A percentile compares a stretch with the other conserved stretches of the same genome.
phyloP scores from a whole-genome alignment of 1,139 yeast genomes.

The Zygosaccharomyces pseudobailii region DNA sequence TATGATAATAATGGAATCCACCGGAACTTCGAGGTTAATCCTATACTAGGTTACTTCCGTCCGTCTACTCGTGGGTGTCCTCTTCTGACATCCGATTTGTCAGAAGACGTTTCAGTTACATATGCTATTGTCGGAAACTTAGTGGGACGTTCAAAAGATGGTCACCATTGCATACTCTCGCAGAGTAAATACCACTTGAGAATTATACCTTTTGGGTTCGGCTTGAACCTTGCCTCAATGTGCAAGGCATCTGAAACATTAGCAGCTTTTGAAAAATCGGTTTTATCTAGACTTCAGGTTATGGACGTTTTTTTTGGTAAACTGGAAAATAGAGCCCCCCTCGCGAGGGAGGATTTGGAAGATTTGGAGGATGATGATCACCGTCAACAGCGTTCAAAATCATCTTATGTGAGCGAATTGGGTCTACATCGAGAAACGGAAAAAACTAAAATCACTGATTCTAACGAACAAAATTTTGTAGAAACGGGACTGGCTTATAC shows the following conservation, averaged over 20 bases:
- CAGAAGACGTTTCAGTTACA: constrained; percentile 29
- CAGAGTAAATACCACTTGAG: constrained; percentile 33
- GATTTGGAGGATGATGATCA: constrained; percentile 21
- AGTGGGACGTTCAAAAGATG: constrained; percentile 28
- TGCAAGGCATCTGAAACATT: constrained; percentile 18
- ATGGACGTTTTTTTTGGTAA: constrained; percentile 17
- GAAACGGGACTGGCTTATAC: constrained; percentile 21
- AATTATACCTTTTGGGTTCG: constrained; percentile 37
- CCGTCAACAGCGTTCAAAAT: neutral
- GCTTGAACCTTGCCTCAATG: constrained; percentile 17
- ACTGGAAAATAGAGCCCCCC: constrained; percentile 1
- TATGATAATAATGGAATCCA: constrained; percentile 34
- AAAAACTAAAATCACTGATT: neutral
- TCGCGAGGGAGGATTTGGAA: constrained; percentile 21
- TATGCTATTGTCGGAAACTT: constrained; percentile 34
- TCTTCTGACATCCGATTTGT: constrained; percentile 36
- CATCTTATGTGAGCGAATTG: neutral
- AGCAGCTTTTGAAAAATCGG: constrained; percentile 16
- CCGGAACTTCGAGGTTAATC: constrained; percentile 32
- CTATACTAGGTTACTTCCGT: constrained; percentile 41
- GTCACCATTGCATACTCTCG: constrained; percentile 25
- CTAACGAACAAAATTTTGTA: constrained; percentile 14
- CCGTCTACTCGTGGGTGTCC: constrained; percentile 38
- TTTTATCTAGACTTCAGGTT: constrained; percentile 23
- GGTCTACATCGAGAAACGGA: neutral